Conservation (phyloP, 768 basidiomycete genomes). For the Hericium erinaceus region DNA sequence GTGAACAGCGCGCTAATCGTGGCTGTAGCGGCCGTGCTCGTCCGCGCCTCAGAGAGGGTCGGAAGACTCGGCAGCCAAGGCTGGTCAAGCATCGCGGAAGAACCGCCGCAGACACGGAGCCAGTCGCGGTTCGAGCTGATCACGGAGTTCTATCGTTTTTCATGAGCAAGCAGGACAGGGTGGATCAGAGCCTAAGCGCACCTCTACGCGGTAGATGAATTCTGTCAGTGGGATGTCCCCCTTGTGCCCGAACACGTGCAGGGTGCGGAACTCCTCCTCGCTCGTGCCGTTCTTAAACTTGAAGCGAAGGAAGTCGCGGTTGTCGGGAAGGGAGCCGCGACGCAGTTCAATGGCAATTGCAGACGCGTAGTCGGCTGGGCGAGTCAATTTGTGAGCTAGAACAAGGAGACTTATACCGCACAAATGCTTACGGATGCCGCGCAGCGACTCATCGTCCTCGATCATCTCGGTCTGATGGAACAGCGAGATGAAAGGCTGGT, state of each 20-base stretch:
- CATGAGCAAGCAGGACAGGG: not conserved
- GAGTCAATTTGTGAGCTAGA: not conserved
- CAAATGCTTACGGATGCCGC: slow-evolving; percentile 53
- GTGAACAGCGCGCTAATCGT: slow-evolving; percentile 12
- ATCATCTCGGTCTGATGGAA: slow-evolving; percentile 67
- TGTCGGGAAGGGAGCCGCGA: slow-evolving; percentile 63
- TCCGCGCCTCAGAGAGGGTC: not conserved
- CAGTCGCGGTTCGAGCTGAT: slow-evolving; percentile 36
- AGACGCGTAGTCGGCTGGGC: slow-evolving; percentile 59
- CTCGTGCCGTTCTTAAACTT: slow-evolving; percentile 78
- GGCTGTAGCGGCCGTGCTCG: slow-evolving; percentile 6
- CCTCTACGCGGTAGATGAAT: slow-evolving; percentile 78
- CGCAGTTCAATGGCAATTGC: slow-evolving; percentile 74
- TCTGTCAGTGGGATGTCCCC: slow-evolving; percentile 76
- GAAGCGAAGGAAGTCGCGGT: slow-evolving; percentile 76
- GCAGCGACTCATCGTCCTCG: slow-evolving; percentile 47
- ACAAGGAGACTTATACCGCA: not conserved
- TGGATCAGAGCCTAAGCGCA: slow-evolving; percentile 20
- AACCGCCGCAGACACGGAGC: slow-evolving; percentile 30
- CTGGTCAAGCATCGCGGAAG: not conserved
- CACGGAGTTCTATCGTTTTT: slow-evolving; percentile 29
- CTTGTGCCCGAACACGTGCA: slow-evolving; percentile 68
- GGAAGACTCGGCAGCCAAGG: slow-evolving; percentile 6
- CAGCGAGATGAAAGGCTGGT: slow-evolving; percentile 87
- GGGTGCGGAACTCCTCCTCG: slow-evolving; percentile 47